These are phyloP conservation scores for Manihot esculenta DNA, from an alignment of 441 rosid species.

Conservation along the genomic window DNA sequence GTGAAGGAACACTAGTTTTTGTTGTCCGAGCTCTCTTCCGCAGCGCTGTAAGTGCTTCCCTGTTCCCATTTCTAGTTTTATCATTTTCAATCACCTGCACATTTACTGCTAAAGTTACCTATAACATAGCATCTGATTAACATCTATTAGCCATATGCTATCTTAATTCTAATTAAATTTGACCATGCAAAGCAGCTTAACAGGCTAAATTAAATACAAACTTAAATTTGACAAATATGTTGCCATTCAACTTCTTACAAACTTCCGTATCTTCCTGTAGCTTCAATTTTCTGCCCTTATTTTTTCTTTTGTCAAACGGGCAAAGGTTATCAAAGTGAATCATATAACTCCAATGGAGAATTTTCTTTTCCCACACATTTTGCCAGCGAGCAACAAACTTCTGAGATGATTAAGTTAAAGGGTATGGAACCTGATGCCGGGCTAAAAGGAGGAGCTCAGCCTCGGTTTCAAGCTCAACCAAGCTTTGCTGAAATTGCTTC, in stretches of 20 bases:
- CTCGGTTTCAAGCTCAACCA: slow-evolving; percentile 64
- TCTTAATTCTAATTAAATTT: neutral
- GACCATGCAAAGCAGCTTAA: neutral
- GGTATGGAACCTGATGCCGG: slow-evolving; percentile 49
- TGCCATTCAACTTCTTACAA: neutral
- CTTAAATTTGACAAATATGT: neutral
- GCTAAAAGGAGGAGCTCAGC: slow-evolving; percentile 67
- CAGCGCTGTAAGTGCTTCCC: slow-evolving; percentile 81
- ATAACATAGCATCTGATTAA: neutral
- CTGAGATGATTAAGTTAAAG: neutral
- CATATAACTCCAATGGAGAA: neutral
- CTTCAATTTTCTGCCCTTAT: neutral
- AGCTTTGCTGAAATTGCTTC: slow-evolving; percentile 46
- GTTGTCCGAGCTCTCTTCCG: slow-evolving; percentile 78
- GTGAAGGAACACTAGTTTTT: slow-evolving; percentile 59
- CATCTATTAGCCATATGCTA: neutral
- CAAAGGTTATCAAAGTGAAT: neutral
- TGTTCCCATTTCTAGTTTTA: slow-evolving; percentile 63
- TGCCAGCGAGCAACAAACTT: slow-evolving; percentile 2
- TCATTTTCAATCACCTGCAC: slow-evolving; percentile 71
- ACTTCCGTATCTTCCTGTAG: neutral
- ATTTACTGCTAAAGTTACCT: neutral
- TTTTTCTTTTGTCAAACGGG: neutral
- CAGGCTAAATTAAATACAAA: neutral
- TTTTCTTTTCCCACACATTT: neutral